Percentiles rank a stretch among this genome's conserved stretches.
These are phyloP conservation scores for Cicer yamashitae DNA, from an alignment of 306 rosid genomes.

Conservation along the genomic window DNA sequence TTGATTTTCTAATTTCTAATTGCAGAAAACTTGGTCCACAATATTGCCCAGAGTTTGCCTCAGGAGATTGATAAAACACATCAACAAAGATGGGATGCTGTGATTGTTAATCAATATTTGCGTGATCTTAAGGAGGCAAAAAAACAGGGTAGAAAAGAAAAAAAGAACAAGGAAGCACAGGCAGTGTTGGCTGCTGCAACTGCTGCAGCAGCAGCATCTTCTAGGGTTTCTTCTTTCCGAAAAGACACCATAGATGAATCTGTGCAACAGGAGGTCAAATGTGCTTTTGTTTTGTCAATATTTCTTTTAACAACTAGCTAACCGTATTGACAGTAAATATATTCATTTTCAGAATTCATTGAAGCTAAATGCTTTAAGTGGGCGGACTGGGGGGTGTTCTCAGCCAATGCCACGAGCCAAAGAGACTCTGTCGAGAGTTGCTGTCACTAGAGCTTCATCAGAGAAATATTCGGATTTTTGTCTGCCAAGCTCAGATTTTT, in stretches of 20 bases:
- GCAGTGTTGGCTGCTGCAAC: conserved; percentile 99
- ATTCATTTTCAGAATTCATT: conserved; percentile 55
- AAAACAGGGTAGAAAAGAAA: conserved; percentile 96
- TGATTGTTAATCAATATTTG: conserved; percentile 79
- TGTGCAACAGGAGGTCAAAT: conserved; percentile 71
- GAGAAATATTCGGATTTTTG: conserved; percentile 73
- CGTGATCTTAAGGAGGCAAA: conserved; percentile 88
- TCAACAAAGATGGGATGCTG: conserved; percentile 84
- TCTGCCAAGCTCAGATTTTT: conserved; percentile 57
- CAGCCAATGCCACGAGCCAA: conserved; percentile 86
- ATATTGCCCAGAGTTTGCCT: conserved; percentile 72
- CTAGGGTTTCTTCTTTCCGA: conserved; percentile 87
- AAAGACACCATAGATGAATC: conserved; percentile 79
- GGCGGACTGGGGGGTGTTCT: conserved; percentile 63
- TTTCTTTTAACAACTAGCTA: background rate
- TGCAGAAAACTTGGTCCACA: conserved; percentile 75
- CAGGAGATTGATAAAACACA: conserved; percentile 72
- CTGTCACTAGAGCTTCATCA: conserved; percentile 66
- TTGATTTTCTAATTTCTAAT: conserved; percentile 46
- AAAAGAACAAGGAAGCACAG: conserved; percentile 94
- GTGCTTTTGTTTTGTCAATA: conserved; percentile 11
- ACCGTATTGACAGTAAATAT: conserved; percentile 27
- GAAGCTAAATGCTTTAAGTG: conserved; percentile 56
- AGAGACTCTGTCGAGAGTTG: conserved; percentile 79
- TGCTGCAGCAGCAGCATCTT: conserved; percentile 95